phyloP scores from a whole-genome alignment of 176 grass and related monocot genomes.

The Zea mays region DNA sequence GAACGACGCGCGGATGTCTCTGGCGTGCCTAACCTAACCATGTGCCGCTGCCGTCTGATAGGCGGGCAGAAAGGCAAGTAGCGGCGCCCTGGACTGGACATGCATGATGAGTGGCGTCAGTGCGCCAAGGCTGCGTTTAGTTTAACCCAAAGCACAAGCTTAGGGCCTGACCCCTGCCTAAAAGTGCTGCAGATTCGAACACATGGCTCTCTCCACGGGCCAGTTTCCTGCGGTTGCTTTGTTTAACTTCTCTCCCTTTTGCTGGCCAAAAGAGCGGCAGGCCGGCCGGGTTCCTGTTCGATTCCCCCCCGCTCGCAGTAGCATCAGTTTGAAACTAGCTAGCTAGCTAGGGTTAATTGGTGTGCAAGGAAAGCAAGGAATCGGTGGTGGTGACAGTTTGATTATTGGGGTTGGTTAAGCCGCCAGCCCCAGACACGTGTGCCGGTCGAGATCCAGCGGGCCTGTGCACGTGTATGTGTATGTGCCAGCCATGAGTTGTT shows the following conservation, averaged over 20 bases:
- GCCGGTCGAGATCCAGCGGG: constrained; percentile 12
- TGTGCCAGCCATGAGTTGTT: constrained; percentile 4
- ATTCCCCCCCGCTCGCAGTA: too few relatives aligned
- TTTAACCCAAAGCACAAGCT: constrained; percentile 6
- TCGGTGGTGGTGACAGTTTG: background rate
- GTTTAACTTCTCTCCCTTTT: background rate
- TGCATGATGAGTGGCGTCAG: background rate
- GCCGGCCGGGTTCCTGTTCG: background rate
- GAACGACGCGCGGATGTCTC: background rate
- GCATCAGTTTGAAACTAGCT: too few relatives aligned
- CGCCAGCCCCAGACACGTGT: constrained; percentile 28
- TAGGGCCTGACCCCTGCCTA: background rate
- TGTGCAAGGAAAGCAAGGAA: constrained; percentile 29
- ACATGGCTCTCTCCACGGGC: constrained; percentile 11
- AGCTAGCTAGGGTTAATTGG: background rate
- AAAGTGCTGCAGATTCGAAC: constrained; percentile 28
- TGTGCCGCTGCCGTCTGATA: constrained; percentile 5
- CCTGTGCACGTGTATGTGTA: constrained; percentile 1
- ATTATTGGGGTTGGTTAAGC: constrained; percentile 15
- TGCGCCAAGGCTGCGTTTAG: constrained; percentile 13
- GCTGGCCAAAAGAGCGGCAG: constrained; percentile 16
- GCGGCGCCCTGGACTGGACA: background rate
- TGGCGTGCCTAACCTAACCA: constrained; percentile 31
- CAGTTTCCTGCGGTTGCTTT: background rate
- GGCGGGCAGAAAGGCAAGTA: background rate